Base-by-base conservation (phyloP, 2,329 filamentous ascomycete genomes). In the Diaporthe australafricana region DNA sequence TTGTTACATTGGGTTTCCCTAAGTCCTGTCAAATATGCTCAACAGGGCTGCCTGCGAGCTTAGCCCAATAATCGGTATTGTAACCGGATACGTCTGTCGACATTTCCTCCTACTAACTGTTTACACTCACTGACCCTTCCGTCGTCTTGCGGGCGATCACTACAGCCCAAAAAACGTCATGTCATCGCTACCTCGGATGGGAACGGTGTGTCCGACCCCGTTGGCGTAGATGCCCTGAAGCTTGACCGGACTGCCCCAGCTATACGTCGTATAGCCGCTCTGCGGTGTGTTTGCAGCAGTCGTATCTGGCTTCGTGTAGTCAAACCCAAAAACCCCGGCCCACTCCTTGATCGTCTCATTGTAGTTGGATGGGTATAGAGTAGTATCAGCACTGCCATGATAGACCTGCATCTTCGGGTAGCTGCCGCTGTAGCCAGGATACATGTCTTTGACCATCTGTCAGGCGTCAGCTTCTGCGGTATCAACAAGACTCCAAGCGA, bases 391-490 rank as follows among this genome's bases (percentile, higher is more conserved):
- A 11, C 38, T 84, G 48, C 86, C 86, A 76, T 88, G 86, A 79
- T 84, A 88, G 74, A 75, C 75, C 38, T 70, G 77, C 81, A 86
- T 83, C 72, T 79, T 79, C 20, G 84, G 82, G 6, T 82, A 78
- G 2, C 77, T 73, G 12, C 84, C 84, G 20, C 76, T 82, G 76
- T 87, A 90, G 48, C 84, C 84, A 0, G 87, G 86, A 76, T 88
- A 88, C 83, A 87, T 88, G n/a, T 81, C 78, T 60, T 77, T 75
- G 0, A 83, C 83, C 40, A 81, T 76, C 68, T 56, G 17, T 17
- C 3, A 76, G 2, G 78, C 76, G 20, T 77, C 77, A 63, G 60
- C 42, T 12, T 48, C 45, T 32, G 40, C 3, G 3, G 8, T 1
- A 3, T 5, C 0, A 22, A 60, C 5, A 14, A 3, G 5, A 35